Evolutionary conservation across 331 rosid species (phyloP), one percentile per base, ranked within the genome.

Genomic region (Rosa hybrid): DNA sequence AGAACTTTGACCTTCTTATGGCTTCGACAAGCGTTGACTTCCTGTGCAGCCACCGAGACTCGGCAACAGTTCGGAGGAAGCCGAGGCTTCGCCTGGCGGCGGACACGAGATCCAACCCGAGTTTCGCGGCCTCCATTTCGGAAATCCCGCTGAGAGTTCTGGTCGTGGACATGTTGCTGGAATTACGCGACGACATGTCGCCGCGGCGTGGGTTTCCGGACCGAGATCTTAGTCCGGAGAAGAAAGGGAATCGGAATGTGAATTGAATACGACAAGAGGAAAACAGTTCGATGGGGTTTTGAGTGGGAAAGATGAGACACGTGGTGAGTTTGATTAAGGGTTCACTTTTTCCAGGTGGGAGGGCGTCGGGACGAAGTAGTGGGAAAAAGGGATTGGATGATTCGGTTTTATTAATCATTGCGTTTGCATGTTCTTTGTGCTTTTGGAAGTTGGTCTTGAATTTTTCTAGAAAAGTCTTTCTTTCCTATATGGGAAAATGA

Each of bases 51-150:
- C 93, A 91, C 12, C 13, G 81, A 41, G 88, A 87, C 67, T 87
- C 88, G 10, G 90, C 86, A 10, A 91, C 92, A 39, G 42, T 86
- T 49, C 87, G 87, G 76, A 91, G 79, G 83, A 92, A 87, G 18
- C 14, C 62, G 77, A 92, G 79, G 45, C 86, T 95, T 59, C 88
- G 85, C 77, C 94, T 83, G 11, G 95, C 88, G 4, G 97, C 97
- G 3, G 92, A 83, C 0, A 89, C 92, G 76, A 95, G 89, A 86
- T 95, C 97, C 64, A 89, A 21, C 14, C 98, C 86, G 23, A 91
- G 53, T 42, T 81, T 80, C 71, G 82, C 44, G 0, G 90, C 69
- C 38, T 84, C 74, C 11, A 80, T 64, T 62, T 92, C 94, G 17
- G 95, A 88, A 6, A 79, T 38, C 70, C 86, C 93, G 80, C 89